Conservation (phyloP, 2,329 filamentous ascomycete species). For the Alternaria sp. region DNA sequence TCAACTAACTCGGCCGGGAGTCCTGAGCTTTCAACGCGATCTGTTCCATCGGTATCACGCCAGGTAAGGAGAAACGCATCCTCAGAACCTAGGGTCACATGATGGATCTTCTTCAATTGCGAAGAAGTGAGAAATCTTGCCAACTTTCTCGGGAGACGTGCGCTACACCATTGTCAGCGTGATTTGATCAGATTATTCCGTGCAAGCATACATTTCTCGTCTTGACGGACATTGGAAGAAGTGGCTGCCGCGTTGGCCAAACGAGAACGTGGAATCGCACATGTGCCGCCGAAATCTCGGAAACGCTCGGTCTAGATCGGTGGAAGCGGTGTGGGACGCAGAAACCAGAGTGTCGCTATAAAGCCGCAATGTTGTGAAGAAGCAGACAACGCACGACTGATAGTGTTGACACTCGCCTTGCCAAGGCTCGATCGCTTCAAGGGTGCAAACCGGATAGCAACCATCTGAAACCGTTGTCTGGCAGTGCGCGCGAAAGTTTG, state of each 20-base stretch:
- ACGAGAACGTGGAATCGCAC: slow-evolving; percentile 43
- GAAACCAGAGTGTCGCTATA: not conserved
- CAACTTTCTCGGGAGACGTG: slow-evolving; percentile 38
- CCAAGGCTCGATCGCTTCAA: slow-evolving; percentile 41
- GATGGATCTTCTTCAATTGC: slow-evolving; percentile 34
- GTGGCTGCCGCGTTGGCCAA: slow-evolving; percentile 45
- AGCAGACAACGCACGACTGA: slow-evolving; percentile 5
- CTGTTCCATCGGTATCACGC: slow-evolving; percentile 30
- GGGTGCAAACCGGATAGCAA: slow-evolving; percentile 40
- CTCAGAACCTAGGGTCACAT: slow-evolving; percentile 41
- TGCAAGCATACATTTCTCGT: slow-evolving; percentile 32
- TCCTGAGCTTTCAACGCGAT: slow-evolving; percentile 34
- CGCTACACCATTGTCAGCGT: slow-evolving; percentile 15
- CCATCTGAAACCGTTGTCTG: not conserved
- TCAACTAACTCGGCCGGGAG: slow-evolving; percentile 33
- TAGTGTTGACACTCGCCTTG: slow-evolving; percentile 16
- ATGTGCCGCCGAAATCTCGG: slow-evolving; percentile 20
- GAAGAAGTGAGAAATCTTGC: slow-evolving; percentile 29
- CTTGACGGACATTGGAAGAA: slow-evolving; percentile 42
- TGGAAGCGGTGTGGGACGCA: slow-evolving; percentile 4
- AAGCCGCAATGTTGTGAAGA: slow-evolving; percentile 6
- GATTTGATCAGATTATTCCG: not conserved
- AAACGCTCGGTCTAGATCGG: slow-evolving; percentile 1
- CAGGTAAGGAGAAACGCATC: slow-evolving; percentile 46
- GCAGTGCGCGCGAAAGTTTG: not conserved